Evolutionary conservation across 2,329 filamentous ascomycete species (phyloP).

Genomic region (Exophiala alcalophila): DNA sequence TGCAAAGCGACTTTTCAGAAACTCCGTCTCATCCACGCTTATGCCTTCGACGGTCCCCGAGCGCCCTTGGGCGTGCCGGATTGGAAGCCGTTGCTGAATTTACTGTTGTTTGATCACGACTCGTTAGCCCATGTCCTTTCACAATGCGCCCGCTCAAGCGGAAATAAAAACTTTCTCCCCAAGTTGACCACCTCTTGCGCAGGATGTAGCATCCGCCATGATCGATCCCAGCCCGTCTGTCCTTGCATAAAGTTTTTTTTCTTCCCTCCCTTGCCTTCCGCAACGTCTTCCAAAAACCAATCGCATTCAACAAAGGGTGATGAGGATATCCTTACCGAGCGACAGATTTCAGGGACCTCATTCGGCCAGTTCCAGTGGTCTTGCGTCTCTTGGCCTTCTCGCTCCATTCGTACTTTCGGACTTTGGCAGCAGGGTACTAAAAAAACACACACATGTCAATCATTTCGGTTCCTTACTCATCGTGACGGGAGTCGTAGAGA

Average conservation of each 20-base stretch:
- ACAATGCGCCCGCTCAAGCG: no score
- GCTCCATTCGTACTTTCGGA: constrained; percentile 98
- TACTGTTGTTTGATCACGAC: constrained; percentile 36
- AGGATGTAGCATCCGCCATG: no score
- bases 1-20: constrained; percentile 2
- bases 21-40: constrained; percentile 28
- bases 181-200: no score
- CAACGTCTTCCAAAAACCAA: no score
- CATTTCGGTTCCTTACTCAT: no score
- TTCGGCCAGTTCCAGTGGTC: constrained; percentile 95
- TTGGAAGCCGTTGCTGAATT: constrained; percentile 98
- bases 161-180: no score
- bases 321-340: constrained; percentile 61
- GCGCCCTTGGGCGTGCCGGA: constrained; percentile 78
- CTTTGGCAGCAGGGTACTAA: constrained; percentile 88
- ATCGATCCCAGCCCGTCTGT: no score
- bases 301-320: no score
- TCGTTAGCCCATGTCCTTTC: constrained; percentile 3
- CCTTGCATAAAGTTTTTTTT: no score
- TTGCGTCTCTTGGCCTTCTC: constrained; percentile 99
- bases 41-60: constrained; percentile 59
- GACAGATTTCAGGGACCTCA: constrained; percentile 90
- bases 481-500: no score
- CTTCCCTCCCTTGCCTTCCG: no score
- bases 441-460: constrained; percentile 15